Conservation (phyloP, 176 grass and related monocot species). For the Saccharum spontaneum region DNA sequence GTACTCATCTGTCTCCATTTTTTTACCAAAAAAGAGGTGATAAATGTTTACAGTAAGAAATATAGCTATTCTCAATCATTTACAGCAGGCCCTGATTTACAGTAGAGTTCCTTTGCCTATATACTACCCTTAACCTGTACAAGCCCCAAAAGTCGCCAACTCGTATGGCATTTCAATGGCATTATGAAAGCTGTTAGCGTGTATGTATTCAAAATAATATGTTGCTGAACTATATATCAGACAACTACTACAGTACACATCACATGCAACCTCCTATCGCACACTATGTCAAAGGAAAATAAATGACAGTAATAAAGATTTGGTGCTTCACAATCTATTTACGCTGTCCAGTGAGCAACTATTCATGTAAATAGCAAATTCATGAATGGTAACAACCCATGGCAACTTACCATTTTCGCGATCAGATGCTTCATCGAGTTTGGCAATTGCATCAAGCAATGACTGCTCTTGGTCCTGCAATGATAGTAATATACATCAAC, state of each 20-base stretch:
- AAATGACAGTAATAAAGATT: not conserved
- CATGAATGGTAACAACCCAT: not conserved
- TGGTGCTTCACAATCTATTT: not conserved
- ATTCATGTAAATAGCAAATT: not conserved
- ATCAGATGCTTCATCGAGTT: conserved; percentile 73
- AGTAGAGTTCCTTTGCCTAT: not conserved
- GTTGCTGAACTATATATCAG: not conserved
- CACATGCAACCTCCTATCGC: not conserved
- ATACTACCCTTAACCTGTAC: not conserved
- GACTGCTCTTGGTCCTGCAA: conserved; percentile 71
- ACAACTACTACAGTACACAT: not conserved
- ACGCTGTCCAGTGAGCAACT: not conserved
- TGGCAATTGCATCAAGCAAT: conserved; percentile 70
- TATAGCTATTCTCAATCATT: not conserved
- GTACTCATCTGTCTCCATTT: not conserved
- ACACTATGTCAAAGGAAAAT: not conserved
- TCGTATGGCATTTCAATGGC: not conserved
- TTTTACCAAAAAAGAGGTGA: not conserved
- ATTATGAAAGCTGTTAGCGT: not conserved
- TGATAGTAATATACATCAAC: not conserved
- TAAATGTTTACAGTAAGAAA: conserved; percentile 4
- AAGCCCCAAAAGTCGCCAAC: not conserved
- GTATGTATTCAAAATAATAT: not conserved
- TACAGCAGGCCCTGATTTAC: not conserved
- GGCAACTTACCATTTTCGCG: conserved; percentile 60